Evolutionary conservation across 495 filamentous ascomycete species (phyloP), one percentile per base, ranked within the genome.

Genomic region (Aspergillus haitiensis): DNA sequence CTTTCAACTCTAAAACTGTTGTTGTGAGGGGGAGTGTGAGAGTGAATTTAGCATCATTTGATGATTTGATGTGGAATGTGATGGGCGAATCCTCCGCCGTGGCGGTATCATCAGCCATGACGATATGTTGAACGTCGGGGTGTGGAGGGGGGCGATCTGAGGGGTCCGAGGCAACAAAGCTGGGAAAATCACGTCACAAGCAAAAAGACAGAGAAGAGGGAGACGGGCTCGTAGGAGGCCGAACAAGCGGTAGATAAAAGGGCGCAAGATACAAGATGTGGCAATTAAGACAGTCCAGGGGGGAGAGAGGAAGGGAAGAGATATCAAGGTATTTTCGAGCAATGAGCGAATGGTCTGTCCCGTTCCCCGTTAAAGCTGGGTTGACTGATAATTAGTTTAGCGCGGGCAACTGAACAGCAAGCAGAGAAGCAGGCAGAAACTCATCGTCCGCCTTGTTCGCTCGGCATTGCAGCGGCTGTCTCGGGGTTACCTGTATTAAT

Each of bases 11-110:
- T 15, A 84, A 79, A 31, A 98, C 89, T 7, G 86, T 86, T 35
- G 86, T 90, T n/a, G 84, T 83, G 44, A 85, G 80, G 13, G 89
- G 76, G 63, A 98, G 84, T 50, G 91, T 93, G 68, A 98, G 72
- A 44, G 84, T 87, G 65, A 89, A 92, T 70, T 88, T 92, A 64
- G 82, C 86, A 66, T 99, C 95, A 62, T 84, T 87, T 8, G 91
- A 91, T 12, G 90, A 87, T 75, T 97, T 99, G 69, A 99, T 83
- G 72, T 89, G 92, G 85, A 99, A 97, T 73, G 89, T 96, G 75
- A 99, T 80, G 47, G 86, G 78, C 18, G 75, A 66, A 63, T 83
- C 79, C 51, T 81, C 78, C 40, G 73, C 66, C 55, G 65, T 53
- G 48, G 72, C 66, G 51, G 72, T 69, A 49, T 81, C 78, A 63